A percentile compares a stretch with the other conserved stretches of the same genome.
These are phyloP conservation scores for Kwoniella shivajii DNA, from an alignment of 1,284 basidiomycete genomes.

Conservation along the genomic window DNA sequence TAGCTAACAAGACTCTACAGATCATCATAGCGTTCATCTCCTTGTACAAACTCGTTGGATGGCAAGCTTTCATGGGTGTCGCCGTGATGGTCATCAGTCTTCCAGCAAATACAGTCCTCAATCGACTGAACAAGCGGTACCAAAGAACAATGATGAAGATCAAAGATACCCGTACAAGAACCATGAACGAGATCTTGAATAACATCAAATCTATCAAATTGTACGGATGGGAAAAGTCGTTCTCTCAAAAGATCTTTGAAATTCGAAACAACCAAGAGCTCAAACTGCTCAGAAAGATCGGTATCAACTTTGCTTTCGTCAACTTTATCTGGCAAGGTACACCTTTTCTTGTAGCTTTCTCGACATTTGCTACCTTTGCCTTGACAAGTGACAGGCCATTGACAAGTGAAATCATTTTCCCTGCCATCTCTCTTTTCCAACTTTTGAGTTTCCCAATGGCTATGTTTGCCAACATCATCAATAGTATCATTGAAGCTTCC, in stretches of 20 bases:
- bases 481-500: constrained; percentile 61
- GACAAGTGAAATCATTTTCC: constrained; percentile 91
- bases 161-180: constrained; percentile 60
- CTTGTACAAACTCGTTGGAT: constrained; percentile 83
- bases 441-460: constrained; percentile 84
- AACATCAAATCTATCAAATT: constrained; percentile 78
- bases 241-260: constrained; percentile 66
- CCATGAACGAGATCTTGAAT: constrained; percentile 66
- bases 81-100: constrained; percentile 78
- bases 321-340: constrained; percentile 51
- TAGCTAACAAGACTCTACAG: constrained; percentile 41
- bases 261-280: constrained; percentile 86
- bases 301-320: constrained; percentile 60
- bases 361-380: constrained; percentile 79
- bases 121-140: constrained; percentile 73
- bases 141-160: constrained; percentile 91
- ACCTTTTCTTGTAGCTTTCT: constrained; percentile 74
- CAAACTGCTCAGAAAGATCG: constrained; percentile 77
- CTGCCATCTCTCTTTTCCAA: constrained; percentile 89
- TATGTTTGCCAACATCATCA: constrained; percentile 60
- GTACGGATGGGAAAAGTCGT: constrained; percentile 76
- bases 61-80: constrained; percentile 89
- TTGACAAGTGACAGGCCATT: constrained; percentile 69
- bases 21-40: constrained; percentile 87
- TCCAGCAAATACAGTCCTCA: constrained; percentile 78